These are phyloP conservation scores for Lactarius evosmus DNA, from an alignment of 768 basidiomycete species.

Conservation along the genomic window DNA sequence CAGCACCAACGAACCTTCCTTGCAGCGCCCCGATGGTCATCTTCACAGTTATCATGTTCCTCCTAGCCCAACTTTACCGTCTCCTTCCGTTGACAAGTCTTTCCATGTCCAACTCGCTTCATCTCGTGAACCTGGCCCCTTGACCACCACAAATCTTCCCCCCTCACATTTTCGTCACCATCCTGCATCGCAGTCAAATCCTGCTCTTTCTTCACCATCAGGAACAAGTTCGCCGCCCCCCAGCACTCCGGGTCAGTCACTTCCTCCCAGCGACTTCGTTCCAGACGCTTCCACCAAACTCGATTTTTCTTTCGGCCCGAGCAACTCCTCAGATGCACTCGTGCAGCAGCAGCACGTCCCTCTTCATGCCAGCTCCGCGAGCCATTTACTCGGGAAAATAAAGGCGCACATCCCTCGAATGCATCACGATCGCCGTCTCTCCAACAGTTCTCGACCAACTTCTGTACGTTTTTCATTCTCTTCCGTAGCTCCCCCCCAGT, in stretches of 20 bases:
- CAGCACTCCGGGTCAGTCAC: conserved; percentile 54
- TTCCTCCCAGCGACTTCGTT: conserved; percentile 42
- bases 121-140: conserved; percentile 34
- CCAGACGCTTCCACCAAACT: conserved; percentile 39
- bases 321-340: conserved; percentile 38
- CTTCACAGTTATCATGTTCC: conserved; percentile 31
- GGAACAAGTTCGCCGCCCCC: conserved; percentile 69
- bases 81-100: conserved; percentile 31
- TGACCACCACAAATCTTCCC: conserved; percentile 39
- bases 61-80: conserved; percentile 34
- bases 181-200: conserved; percentile 45
- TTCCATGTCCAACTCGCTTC: conserved; percentile 29
- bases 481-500: background rate
- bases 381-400: conserved; percentile 27
- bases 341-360: conserved; percentile 36
- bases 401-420: conserved; percentile 30
- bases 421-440: conserved; percentile 30
- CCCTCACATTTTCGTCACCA: conserved; percentile 29
- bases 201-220: conserved; percentile 66
- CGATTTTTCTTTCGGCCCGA: conserved; percentile 30
- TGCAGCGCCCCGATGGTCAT: conserved; percentile 16
- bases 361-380: conserved; percentile 24
- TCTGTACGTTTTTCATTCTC: conserved; percentile 30
- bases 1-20: conserved; percentile 37
- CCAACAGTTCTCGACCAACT: conserved; percentile 35